These are phyloP conservation scores for Wallacemonas sp. DNA, from an alignment of 208 protist genomes.

Conservation along the genomic window DNA sequence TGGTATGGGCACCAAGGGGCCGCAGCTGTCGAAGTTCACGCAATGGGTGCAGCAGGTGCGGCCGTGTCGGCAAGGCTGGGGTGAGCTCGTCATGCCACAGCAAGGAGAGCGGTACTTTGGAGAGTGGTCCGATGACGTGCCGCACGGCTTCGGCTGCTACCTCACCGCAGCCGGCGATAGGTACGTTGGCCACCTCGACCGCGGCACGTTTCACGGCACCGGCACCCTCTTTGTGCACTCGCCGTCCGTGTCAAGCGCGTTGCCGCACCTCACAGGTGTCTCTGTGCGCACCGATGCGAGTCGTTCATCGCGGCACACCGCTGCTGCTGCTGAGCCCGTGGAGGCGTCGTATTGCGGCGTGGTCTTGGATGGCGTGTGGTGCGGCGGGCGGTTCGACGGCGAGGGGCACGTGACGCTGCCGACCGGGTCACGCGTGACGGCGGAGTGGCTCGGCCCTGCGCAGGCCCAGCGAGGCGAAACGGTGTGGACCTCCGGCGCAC, in stretches of 20 bases:
- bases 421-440: slow-evolving; percentile 50
- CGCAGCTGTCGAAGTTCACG: slow-evolving; percentile 56
- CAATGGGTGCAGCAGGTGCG: slow-evolving; percentile 46
- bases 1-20: background rate
- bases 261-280: slow-evolving; percentile 25
- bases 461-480: slow-evolving; percentile 47
- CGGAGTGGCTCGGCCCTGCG: slow-evolving; percentile 60
- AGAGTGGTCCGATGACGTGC: slow-evolving; percentile 69
- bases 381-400: slow-evolving; percentile 45
- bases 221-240: slow-evolving; percentile 59
- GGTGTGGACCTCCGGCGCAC: slow-evolving; percentile 24
- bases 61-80: slow-evolving; percentile 54
- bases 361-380: slow-evolving; percentile 73
- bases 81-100: slow-evolving; percentile 47
- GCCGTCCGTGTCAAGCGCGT: background rate
- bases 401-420: slow-evolving; percentile 76
- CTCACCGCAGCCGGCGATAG: slow-evolving; percentile 53
- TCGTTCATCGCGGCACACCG: background rate
- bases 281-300: slow-evolving; percentile 20
- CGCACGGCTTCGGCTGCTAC: slow-evolving; percentile 77
- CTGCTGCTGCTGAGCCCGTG: background rate
- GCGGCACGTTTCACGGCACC: slow-evolving; percentile 60
- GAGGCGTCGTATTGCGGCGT: slow-evolving; percentile 24
- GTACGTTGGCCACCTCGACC: slow-evolving; percentile 67
- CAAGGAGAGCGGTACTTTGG: slow-evolving; percentile 77